These are phyloP conservation scores for Trametes maxima DNA, from an alignment of 768 basidiomycete genomes.

Conservation along the genomic window DNA sequence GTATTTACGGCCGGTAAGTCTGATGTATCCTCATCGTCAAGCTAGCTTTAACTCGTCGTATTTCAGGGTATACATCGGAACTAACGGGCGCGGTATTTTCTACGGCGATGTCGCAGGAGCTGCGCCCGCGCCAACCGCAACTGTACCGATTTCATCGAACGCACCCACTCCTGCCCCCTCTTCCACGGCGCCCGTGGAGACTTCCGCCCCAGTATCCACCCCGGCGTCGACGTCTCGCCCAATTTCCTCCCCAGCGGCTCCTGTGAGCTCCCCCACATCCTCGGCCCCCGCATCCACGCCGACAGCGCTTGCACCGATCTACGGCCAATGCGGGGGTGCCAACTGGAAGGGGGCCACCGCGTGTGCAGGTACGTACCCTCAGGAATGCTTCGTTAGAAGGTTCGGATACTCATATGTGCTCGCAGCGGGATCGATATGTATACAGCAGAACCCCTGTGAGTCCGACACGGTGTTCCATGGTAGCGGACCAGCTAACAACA, in stretches of 20 bases:
- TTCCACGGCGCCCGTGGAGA: constrained; percentile 25
- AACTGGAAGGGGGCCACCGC: constrained; percentile 48
- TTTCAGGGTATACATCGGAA: constrained; percentile 60
- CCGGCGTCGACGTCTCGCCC: neutral
- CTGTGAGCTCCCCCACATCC: neutral
- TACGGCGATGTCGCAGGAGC: constrained; percentile 37
- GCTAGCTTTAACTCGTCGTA: neutral
- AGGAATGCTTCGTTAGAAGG: neutral
- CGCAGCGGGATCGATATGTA: constrained; percentile 37
- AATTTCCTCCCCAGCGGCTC: constrained; percentile 14
- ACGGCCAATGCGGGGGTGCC: constrained; percentile 48
- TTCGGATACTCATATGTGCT: neutral
- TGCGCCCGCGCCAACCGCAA: constrained; percentile 27
- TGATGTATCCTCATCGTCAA: neutral
- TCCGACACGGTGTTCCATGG: neutral
- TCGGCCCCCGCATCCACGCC: constrained; percentile 23
- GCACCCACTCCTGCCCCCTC: constrained; percentile 29
- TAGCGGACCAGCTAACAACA: neutral
- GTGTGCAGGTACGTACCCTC: constrained; percentile 28
- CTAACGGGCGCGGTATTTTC: constrained; percentile 60
- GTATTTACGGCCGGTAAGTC: constrained; percentile 55
- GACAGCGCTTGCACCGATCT: constrained; percentile 29
- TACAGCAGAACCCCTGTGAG: constrained; percentile 44
- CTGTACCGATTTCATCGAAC: constrained; percentile 22
- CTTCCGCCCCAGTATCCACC: constrained; percentile 21